A percentile compares a stretch with the other conserved stretches of the same genome.
phyloP scores from a whole-genome alignment of 2,329 filamentous ascomycete species.

The Laburnicola sp. region DNA sequence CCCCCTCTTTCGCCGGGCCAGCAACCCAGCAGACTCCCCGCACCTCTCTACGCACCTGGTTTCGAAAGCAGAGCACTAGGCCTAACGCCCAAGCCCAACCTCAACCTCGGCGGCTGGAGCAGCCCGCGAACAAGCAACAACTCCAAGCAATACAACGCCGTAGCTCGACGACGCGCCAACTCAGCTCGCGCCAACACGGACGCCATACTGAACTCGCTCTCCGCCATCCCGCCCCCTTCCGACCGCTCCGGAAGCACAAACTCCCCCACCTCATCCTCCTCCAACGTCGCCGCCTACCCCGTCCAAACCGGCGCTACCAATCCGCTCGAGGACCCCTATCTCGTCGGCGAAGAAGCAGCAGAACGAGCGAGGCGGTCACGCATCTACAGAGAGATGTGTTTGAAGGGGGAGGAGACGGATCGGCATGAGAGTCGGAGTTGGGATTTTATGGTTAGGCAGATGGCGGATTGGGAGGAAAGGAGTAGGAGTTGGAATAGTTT shows the following conservation, averaged over 20 bases:
- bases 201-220: conserved; percentile 22
- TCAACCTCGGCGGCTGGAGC: conserved; percentile 61
- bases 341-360: conserved; percentile 69
- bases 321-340: conserved; percentile 67
- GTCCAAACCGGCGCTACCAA: conserved; percentile 39
- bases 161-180: conserved; percentile 64
- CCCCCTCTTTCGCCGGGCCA: conserved; percentile 18
- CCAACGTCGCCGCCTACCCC: conserved; percentile 19
- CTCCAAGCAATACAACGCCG: conserved; percentile 64
- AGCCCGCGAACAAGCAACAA: conserved; percentile 58
- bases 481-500: conserved; percentile 27
- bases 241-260: neutral
- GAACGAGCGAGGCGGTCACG: conserved; percentile 60
- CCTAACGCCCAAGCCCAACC: conserved; percentile 38
- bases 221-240: conserved; percentile 16
- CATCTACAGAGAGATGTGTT: conserved; percentile 53
- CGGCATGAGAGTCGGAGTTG: conserved; percentile 43
- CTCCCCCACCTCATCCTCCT: conserved; percentile 14
- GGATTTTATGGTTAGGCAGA: conserved; percentile 49
- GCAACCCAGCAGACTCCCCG: conserved; percentile 23
- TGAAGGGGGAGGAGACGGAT: conserved; percentile 30
- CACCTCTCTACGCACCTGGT: conserved; percentile 30
- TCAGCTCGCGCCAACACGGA: conserved; percentile 19
- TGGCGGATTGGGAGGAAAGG: conserved; percentile 48
- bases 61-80: conserved; percentile 25